These are phyloP conservation scores for Paramecium sonneborni DNA, from an alignment of 73 alveolate genomes.

Conservation along the genomic window DNA sequence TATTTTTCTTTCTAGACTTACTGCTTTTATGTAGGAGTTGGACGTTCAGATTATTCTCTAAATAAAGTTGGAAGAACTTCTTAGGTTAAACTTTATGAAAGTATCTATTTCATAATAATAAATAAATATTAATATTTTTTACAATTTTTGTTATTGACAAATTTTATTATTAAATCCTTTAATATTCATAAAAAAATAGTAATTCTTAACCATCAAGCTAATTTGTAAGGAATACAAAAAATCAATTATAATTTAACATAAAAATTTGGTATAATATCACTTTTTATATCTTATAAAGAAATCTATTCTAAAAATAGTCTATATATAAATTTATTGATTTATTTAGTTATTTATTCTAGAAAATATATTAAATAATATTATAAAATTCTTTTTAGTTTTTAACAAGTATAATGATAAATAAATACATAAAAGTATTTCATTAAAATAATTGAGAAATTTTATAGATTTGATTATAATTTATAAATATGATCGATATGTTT, in stretches of 20 bases:
- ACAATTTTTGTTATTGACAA: neutral
- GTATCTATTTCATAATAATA: conserved; percentile 7
- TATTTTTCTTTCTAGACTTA: neutral
- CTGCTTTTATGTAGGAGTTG: neutral
- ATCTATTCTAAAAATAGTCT: no score
- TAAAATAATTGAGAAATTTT: no score
- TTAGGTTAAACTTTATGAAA: neutral
- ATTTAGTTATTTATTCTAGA: no score
- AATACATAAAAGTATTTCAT: no score
- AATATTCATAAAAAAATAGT: neutral
- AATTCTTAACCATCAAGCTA: neutral
- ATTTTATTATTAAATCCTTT: neutral
- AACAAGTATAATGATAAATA: no score
- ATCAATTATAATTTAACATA: neutral
- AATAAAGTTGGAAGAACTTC: neutral
- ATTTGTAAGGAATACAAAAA: neutral
- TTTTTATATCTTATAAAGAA: no score
- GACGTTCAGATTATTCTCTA: neutral
- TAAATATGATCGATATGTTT: no score
- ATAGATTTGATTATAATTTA: no score
- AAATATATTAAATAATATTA: no score
- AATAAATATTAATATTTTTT: neutral
- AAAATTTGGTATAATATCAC: no score
- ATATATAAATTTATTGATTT: no score
- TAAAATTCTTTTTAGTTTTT: no score